A percentile compares a stretch with the other conserved stretches of the same genome.
Conservation (phyloP, 2,329 filamentous ascomycete genomes). For the Aureobasidium sp. region DNA sequence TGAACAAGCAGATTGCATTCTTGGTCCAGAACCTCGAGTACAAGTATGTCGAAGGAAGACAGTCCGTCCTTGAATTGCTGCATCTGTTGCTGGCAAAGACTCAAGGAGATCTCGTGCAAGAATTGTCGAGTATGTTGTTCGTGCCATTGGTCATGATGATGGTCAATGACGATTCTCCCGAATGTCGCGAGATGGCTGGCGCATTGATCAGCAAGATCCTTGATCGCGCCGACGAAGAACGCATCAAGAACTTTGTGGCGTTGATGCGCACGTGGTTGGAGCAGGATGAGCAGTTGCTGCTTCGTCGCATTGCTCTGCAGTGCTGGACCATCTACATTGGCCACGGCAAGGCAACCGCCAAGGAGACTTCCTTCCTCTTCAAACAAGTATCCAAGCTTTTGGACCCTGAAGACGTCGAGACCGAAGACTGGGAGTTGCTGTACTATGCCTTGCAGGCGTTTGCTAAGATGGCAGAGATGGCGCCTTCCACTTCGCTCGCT, state of each 20-base stretch:
- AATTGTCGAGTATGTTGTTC: constrained; percentile 74
- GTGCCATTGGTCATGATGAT: constrained; percentile 77
- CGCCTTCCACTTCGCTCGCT: constrained; percentile 57
- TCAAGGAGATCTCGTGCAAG: constrained; percentile 70
- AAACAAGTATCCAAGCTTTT: constrained; percentile 44
- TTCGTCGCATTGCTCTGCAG: constrained; percentile 68
- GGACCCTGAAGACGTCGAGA: constrained; percentile 38
- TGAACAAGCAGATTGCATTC: constrained; percentile 83
- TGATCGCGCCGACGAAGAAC: constrained; percentile 64
- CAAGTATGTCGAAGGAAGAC: constrained; percentile 74
- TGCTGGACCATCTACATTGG: constrained; percentile 80
- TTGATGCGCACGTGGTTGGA: constrained; percentile 66
- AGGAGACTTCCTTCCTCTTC: constrained; percentile 57
- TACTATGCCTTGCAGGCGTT: constrained; percentile 65
- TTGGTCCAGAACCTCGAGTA: constrained; percentile 87
- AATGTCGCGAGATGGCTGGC: constrained; percentile 75
- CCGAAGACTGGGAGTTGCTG: constrained; percentile 62
- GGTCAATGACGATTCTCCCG: constrained; percentile 78
- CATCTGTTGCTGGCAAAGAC: constrained; percentile 82
- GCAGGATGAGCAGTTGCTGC: constrained; percentile 61
- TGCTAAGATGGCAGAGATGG: constrained; percentile 57
- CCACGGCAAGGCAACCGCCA: constrained; percentile 51
- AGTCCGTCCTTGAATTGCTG: constrained; percentile 88
- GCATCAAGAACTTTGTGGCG: constrained; percentile 59
- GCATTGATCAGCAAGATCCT: constrained; percentile 76